phyloP scores from a whole-genome alignment of 140 eudicot species.

The Ambrosia hybrid region DNA sequence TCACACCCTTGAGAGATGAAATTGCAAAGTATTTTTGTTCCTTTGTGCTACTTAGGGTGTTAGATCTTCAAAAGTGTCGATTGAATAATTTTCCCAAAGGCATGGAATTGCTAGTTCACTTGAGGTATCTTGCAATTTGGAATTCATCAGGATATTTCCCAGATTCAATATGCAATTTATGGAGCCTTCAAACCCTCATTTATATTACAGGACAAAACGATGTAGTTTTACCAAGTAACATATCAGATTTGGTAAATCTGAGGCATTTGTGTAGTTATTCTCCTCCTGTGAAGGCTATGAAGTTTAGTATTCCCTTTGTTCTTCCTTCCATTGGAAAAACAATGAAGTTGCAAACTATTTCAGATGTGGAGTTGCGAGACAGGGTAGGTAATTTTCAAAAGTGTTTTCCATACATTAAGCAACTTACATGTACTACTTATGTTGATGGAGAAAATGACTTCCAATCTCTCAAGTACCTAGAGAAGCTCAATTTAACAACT shows the following conservation, averaged over 20 bases:
- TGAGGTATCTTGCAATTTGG: too few relatives aligned
- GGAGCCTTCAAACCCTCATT: too few relatives aligned
- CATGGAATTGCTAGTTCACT: too few relatives aligned
- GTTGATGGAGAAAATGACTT: neutral
- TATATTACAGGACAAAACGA: neutral
- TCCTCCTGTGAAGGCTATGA: neutral
- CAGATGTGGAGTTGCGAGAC: neutral
- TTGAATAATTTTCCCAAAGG: too few relatives aligned
- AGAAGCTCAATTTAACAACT: too few relatives aligned
- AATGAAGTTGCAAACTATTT: constrained; percentile 1
- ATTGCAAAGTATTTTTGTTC: too few relatives aligned
- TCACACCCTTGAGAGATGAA: too few relatives aligned
- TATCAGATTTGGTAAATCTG: constrained; percentile 17
- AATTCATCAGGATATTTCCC: too few relatives aligned
- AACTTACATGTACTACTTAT: neutral
- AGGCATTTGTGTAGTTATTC: constrained; percentile 6
- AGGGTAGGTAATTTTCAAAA: neutral
- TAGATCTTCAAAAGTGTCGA: too few relatives aligned
- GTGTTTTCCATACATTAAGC: constrained; percentile 18
- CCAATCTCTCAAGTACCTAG: neutral
- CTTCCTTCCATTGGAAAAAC: neutral
- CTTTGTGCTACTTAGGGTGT: too few relatives aligned
- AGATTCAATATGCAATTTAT: too few relatives aligned
- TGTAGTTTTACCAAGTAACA: neutral
- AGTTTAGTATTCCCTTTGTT: neutral